Evolutionary conservation across 1,284 basidiomycete genomes (phyloP).

Genomic region (Microbotryum lychnidis-dioicae): DNA sequence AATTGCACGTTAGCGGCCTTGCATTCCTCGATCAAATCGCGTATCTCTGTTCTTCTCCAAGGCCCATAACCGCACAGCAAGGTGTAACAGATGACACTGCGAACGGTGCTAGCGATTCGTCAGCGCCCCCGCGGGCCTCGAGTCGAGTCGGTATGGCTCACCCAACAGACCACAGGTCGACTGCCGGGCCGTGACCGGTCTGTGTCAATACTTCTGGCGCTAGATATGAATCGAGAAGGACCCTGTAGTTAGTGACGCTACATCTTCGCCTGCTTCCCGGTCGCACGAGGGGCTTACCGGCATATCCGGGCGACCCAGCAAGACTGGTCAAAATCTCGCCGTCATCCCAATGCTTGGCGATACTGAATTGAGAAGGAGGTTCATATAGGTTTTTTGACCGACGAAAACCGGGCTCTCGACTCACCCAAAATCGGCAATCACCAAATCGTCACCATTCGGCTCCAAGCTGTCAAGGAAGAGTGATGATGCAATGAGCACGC

Average conservation of each 20-base stretch:
- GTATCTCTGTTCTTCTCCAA: constrained; percentile 74
- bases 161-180: constrained; percentile 92
- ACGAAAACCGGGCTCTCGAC: neutral
- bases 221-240: neutral
- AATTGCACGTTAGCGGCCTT: constrained; percentile 76
- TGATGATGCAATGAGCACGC: constrained; percentile 43
- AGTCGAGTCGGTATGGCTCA: constrained; percentile 40
- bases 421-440: constrained; percentile 85
- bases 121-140: too few species aligned
- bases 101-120: neutral
- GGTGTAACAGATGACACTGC: constrained; percentile 77
- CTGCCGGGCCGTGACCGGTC: constrained; percentile 77
- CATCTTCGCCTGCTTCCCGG: neutral
- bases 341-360: constrained; percentile 76
- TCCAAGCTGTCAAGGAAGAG: constrained; percentile 70
- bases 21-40: constrained; percentile 70
- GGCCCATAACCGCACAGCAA: constrained; percentile 77
- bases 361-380: constrained; percentile 38
- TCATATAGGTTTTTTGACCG: neutral
- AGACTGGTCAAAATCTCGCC: constrained; percentile 71
- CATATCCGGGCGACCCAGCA: constrained; percentile 88
- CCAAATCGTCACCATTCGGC: constrained; percentile 52
- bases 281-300: constrained; percentile 44
- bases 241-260: neutral
- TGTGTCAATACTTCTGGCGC: constrained; percentile 67